Evolutionary conservation across 495 filamentous ascomycete species (phyloP).

Genomic region (Neurospora sp.): DNA sequence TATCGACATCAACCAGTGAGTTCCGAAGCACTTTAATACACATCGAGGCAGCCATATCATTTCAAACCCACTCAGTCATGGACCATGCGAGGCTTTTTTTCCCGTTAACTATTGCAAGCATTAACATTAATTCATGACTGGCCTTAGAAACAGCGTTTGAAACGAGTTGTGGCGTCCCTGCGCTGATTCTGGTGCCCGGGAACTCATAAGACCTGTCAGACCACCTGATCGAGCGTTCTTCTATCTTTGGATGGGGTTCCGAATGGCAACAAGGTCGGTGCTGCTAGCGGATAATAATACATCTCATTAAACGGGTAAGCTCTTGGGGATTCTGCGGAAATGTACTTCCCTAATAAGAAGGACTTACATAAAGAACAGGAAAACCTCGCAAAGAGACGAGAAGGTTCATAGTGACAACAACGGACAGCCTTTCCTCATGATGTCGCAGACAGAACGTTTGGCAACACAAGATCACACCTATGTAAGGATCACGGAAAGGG

Average conservation of each 20-base stretch:
- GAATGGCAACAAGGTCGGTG: not conserved
- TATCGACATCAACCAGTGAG: not conserved
- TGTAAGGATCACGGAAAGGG: not conserved
- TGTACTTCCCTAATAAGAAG: not conserved
- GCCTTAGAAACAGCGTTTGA: not conserved
- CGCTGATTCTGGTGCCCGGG: not conserved
- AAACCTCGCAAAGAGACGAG: not conserved
- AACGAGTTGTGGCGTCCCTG: not conserved
- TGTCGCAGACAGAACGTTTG: not conserved
- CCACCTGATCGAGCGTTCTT: not conserved
- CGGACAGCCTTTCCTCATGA: not conserved
- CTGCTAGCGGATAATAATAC: not conserved
- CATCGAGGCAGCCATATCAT: not conserved
- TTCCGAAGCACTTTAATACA: not conserved
- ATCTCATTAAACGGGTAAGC: not conserved
- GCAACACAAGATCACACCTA: not conserved
- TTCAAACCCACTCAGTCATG: not conserved
- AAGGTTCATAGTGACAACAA: not conserved
- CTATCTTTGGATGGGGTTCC: not conserved
- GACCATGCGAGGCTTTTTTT: not conserved
- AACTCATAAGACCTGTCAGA: not conserved
- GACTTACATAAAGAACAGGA: not conserved
- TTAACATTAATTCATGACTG: not conserved
- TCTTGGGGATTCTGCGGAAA: not conserved
- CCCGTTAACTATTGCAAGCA: not conserved